Conservation (phyloP, 225 moss, liverwort and hornwort genomes). For the Bryoerythrophyllum caledonicum region DNA sequence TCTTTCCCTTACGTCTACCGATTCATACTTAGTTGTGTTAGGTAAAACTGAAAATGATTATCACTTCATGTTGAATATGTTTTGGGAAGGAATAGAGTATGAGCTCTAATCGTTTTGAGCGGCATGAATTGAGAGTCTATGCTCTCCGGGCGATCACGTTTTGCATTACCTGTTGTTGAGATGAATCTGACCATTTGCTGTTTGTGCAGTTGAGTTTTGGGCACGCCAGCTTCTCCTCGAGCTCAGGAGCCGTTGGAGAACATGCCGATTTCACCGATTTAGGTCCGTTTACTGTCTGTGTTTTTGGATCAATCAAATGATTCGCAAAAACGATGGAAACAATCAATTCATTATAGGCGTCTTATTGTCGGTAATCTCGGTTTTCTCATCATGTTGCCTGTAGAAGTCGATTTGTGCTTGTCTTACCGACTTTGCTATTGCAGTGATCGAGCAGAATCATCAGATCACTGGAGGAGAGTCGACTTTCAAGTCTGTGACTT, state of each 20-base stretch:
- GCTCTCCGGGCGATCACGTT: not conserved
- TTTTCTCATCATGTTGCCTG: not conserved
- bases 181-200: constrained; percentile 20
- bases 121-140: constrained; percentile 8
- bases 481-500: constrained; percentile 8
- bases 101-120: not conserved
- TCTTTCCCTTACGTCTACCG: not conserved
- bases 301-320: constrained; percentile 6
- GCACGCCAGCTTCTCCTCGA: constrained; percentile 23
- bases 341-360: constrained; percentile 19
- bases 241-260: not conserved
- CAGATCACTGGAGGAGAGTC: constrained; percentile 9
- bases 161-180: constrained; percentile 12
- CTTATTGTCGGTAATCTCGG: not conserved
- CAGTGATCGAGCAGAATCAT: constrained; percentile 17
- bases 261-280: constrained; percentile 26
- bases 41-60: not conserved
- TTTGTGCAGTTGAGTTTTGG: constrained; percentile 39
- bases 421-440: constrained; percentile 10
- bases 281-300: constrained; percentile 17
- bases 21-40: not conserved
- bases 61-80: constrained; percentile 6
- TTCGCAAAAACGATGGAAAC: too few relatives aligned
- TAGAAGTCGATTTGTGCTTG: constrained; percentile 16
- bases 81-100: not conserved